Evolutionary conservation across 208 protist species (phyloP), one percentile per base, ranked within the genome.

Genomic region (Phytomonas francai): DNA sequence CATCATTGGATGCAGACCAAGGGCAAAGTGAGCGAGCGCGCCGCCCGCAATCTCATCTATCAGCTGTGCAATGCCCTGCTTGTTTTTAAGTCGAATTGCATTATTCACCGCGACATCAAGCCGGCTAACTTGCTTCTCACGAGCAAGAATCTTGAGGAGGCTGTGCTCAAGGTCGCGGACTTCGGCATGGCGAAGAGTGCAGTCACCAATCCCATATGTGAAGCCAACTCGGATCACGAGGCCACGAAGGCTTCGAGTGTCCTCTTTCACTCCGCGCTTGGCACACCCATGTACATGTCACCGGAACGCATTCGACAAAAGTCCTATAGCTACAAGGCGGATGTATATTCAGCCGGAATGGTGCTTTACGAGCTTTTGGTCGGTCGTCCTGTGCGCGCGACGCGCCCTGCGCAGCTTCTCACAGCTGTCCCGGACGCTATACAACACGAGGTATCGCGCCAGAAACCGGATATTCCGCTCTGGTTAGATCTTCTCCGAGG

Each of bases 31-130:
- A 67, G 63, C 1, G 73, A 78, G 66, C 4, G 22, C 25, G 74
- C 79, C 51, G 79, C 79, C 19, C 75, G 77, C 32, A 74, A 61
- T 42, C 70, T 90, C 56, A 87, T 85, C 62, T 75, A 74, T n/a
- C 84, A 90, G 62, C 73, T 90, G n/a, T 77, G 78, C 42, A 81
- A 88, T 45, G 81, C 78, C 60, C 67, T 91, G 49, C 76, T 68
- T 42, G 63, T 74, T 25, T 57, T 91, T 33, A 78, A 85, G 66
- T 69, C 56, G 9, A 54, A 68, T 31, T 60, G 71, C 57, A 76
- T 95, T 59, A 81, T 94, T 34, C 93, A 97, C 63, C 87, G 93
- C 62, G 93, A 97, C 66, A 68, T 97, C 31, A 97, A 97, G 64
- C 89, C 90, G 0, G 91, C 83, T 0, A 97, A 97, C 49, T 59